Base-by-base conservation (phyloP, 257 asterid genomes). In the Fraxinus excelsior region DNA sequence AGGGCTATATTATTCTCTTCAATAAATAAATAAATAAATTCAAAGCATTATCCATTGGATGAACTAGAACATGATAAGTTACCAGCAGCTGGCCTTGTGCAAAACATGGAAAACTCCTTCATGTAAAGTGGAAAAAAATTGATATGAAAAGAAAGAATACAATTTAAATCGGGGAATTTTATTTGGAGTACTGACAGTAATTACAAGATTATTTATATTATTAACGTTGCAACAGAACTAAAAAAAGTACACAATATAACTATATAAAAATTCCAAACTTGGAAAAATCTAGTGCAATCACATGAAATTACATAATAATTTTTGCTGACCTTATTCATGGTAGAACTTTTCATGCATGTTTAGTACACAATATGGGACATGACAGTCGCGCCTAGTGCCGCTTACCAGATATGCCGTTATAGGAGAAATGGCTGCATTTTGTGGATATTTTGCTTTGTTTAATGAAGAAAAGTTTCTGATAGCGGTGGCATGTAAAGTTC, bases 401-500 rank as follows among this genome's bases (percentile, higher is more conserved):
- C 18, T 12, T 44, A 44, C 53, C 53, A 44, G 14, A 13, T 14
- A 44, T 44, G 5, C n/a, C 7, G 1, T 13, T 13, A 13, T 44
- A 18, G 3, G 19, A 44, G 19, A 44, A 44, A 13, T 13, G 19
- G 53, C 53, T 14, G 53, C 7, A 3, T 44, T 44, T 44, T 44
- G 19, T 13, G 53, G 53, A 44, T 3, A 44, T 44, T 53, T 53
- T 53, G 25, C 25, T 72, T 66, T 46, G 11, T 44, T 74, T 71
- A 76, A 67, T 62, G 76, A 11, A 38, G 80, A 76, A 68, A 84
- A 18, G 53, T 71, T 44, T 76, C 84, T 35, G 85, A 79, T 62
- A 82, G 75, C 9, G 83, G 72, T 31, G 82, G 70, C 49, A 80
- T 76, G 38, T 84, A 80, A 19, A 78, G 76, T 56, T 81, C 88